Evolutionary conservation across 2,329 filamentous ascomycete species (phyloP).

Genomic region (Lachnellula subtilissima): DNA sequence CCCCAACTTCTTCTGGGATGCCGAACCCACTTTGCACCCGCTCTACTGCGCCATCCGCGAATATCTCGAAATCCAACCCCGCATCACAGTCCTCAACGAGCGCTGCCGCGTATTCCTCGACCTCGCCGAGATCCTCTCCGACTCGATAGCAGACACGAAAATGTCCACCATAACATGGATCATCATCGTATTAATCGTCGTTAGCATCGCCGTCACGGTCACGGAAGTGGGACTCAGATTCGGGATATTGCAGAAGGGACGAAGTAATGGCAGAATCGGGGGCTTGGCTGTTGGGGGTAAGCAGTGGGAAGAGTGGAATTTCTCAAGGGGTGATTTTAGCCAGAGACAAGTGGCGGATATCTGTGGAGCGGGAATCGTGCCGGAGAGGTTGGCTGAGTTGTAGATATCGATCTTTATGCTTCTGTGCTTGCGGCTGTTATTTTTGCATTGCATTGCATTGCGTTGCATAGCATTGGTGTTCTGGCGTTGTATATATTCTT

Average conservation of each 20-base stretch:
- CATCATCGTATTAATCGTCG: conserved; percentile 85
- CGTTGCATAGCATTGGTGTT: conserved; percentile 18
- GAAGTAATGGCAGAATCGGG: conserved; percentile 2
- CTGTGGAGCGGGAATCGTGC: conserved; percentile 26
- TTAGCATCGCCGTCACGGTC: conserved; percentile 87
- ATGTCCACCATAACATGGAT: conserved; percentile 98
- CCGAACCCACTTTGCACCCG: conserved; percentile 88
- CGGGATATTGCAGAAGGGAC: conserved; percentile 54
- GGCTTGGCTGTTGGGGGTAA: not conserved
- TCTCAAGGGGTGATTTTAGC: conserved; percentile 26
- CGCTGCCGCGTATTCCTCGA: conserved; percentile 95
- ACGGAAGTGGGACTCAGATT: conserved; percentile 87
- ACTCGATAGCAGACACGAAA: conserved; percentile 87
- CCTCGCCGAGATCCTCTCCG: conserved; percentile 87
- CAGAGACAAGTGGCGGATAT: conserved; percentile 26
- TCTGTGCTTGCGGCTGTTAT: not conserved
- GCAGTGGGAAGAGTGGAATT: conserved; percentile 17
- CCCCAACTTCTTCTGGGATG: conserved; percentile 98
- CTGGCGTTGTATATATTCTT: not conserved
- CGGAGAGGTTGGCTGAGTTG: conserved; percentile 21
- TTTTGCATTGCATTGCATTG: not conserved
- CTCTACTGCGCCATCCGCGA: conserved; percentile 92
- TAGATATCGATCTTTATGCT: not conserved
- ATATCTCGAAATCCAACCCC: conserved; percentile 94
- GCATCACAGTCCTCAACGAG: conserved; percentile 95